Evolutionary conservation across 1,284 basidiomycete genomes (phyloP), one percentile per base, ranked within the genome.

Genomic region (Takashimella tepidaria): DNA sequence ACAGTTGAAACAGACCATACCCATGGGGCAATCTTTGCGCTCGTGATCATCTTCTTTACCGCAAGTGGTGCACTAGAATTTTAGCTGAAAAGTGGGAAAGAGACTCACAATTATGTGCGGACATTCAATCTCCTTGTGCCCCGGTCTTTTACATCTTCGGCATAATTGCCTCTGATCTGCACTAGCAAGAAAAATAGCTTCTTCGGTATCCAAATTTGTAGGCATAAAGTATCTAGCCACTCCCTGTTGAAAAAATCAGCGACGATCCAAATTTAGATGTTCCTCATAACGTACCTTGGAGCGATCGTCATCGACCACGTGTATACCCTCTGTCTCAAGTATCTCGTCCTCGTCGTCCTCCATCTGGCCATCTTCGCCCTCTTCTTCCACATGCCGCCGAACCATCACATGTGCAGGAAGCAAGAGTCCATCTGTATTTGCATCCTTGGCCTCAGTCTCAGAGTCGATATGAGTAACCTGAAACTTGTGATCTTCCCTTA

Each of bases 31-130:
- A 51, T 84, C 83, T 51, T 85, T 79, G 5, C 90, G 88, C 5
- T 81, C 78, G 69, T 96, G 92, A 58, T 92, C 88, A 66, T 95
- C 84, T 52, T 86, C 82, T 16, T 82, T 88, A 50, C 92, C 92
- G 66, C 92, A 96, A 10, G 87, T 90, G 26, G 88, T 74, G 69
- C 92, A 96, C 89, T 95, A 56, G 1, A 13, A 25, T 43, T 40
- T 26, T 42, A 44, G 22, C 40, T 12, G 48, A 56, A 51, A 57
- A 47, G 13, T 21, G 46, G 43, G 44, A 2, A 10, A 13, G 11
- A 1, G 24, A 62, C 69, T 55, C 27, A 73, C 70, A 5, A 74
- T 62, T 46, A 67, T 56, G 41, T 70, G 67, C 19, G 66, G 62
- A 31, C 72, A 74, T 22, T 72, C 58, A 16, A 52, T 22, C 27